Evolutionary conservation across 2,329 filamentous ascomycete genomes (phyloP).

Genomic region (Hypoxylon sp.): DNA sequence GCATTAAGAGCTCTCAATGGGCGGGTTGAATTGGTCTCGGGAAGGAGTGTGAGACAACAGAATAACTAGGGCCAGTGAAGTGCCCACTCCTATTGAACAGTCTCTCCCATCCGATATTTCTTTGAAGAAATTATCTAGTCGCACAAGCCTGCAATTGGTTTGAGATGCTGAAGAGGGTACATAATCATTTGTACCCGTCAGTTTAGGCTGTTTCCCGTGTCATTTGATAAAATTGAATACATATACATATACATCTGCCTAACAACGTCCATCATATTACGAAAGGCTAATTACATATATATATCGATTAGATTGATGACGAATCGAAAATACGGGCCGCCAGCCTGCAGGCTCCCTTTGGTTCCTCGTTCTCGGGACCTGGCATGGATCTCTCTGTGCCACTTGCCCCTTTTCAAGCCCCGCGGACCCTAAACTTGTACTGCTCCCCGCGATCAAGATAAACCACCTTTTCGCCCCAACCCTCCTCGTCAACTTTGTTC

Average conservation of each 20-base stretch:
- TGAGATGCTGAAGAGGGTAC: slow-evolving; percentile 14
- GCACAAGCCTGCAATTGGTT: slow-evolving; percentile 20
- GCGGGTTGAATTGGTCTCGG: slow-evolving; percentile 24
- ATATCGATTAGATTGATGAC: slow-evolving; percentile 17
- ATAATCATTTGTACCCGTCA: neutral
- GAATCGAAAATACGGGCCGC: slow-evolving; percentile 11
- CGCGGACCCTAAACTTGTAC: slow-evolving; percentile 67
- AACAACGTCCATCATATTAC: slow-evolving; percentile 16
- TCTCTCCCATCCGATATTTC: slow-evolving; percentile 18
- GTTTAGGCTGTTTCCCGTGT: slow-evolving; percentile 41
- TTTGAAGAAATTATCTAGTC: slow-evolving; percentile 28
- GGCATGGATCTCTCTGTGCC: slow-evolving; percentile 10
- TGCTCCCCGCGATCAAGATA: slow-evolving; percentile 73
- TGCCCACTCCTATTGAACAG: slow-evolving; percentile 20
- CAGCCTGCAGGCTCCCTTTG: slow-evolving; percentile 17
- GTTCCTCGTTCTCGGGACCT: slow-evolving; percentile 8
- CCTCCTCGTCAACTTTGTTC: slow-evolving; percentile 66
- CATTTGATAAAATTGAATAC: slow-evolving; percentile 30
- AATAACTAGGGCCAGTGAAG: slow-evolving; percentile 9
- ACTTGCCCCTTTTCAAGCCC: slow-evolving; percentile 17
- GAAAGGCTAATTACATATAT: slow-evolving; percentile 1
- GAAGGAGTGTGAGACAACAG: slow-evolving; percentile 37
- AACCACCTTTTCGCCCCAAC: slow-evolving; percentile 67
- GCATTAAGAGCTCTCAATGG: slow-evolving; percentile 10
- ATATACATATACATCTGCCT: slow-evolving; percentile 18